phyloP scores from a whole-genome alignment of 768 basidiomycete genomes.

The Mycena vitilis region DNA sequence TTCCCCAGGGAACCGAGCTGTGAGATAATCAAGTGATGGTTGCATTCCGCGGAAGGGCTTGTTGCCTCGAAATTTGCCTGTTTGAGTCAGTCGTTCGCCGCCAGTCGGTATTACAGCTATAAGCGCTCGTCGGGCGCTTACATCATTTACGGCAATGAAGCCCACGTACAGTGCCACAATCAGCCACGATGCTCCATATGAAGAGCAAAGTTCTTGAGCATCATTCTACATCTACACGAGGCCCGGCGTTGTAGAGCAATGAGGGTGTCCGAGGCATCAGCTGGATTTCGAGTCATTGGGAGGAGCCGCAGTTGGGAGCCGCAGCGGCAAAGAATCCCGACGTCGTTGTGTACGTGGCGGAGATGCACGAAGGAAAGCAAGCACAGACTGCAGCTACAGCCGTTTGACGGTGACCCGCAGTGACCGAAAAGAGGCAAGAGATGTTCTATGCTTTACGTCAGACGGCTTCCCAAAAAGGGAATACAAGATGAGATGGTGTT shows the following conservation, averaged over 20 bases:
- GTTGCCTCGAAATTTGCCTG: neutral
- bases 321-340: neutral
- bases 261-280: slow-evolving; percentile 17
- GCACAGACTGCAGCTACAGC: neutral
- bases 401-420: slow-evolving; percentile 5
- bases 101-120: slow-evolving; percentile 19
- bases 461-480: neutral
- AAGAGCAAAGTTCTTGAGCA: slow-evolving; percentile 8
- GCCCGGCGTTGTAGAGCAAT: slow-evolving; percentile 18
- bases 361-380: neutral
- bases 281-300: slow-evolving; percentile 23
- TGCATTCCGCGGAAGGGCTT: slow-evolving; percentile 22
- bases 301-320: slow-evolving; percentile 29
- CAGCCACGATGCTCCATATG: neutral
- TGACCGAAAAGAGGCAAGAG: neutral
- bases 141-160: slow-evolving; percentile 5
- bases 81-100: slow-evolving; percentile 23
- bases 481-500: slow-evolving; percentile 1
- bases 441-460: neutral
- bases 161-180: neutral
- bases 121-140: slow-evolving; percentile 16
- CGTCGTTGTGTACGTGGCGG: neutral
- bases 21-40: slow-evolving; percentile 24
- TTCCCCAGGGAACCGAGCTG: slow-evolving; percentile 26
- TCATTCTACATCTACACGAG: slow-evolving; percentile 33